Evolutionary conservation across 768 basidiomycete genomes (phyloP).

Genomic region (Agaricus sinodeliciosus): DNA sequence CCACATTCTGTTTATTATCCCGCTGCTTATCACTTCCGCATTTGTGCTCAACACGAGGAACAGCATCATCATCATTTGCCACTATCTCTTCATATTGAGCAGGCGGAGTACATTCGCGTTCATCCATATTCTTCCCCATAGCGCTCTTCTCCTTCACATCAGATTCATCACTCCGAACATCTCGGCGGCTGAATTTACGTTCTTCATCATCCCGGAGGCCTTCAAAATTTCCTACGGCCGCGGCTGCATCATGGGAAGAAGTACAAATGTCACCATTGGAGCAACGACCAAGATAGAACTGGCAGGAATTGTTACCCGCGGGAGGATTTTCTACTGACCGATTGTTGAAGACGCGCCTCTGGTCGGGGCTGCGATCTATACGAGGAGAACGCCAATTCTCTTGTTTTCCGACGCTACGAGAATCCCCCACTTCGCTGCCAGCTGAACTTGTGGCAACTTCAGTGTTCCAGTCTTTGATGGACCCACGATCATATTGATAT

Average conservation of each 20-base stretch:
- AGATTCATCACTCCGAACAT: neutral
- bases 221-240: neutral
- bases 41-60: conserved; percentile 1
- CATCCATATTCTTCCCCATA: neutral
- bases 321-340: conserved; percentile 11
- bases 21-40: conserved; percentile 6
- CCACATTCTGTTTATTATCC: conserved; percentile 11
- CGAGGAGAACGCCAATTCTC: neutral
- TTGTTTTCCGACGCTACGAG: neutral
- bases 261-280: conserved; percentile 15
- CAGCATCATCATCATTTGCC: conserved; percentile 3
- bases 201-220: neutral
- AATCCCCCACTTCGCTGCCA: neutral
- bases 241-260: conserved; percentile 18
- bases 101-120: neutral
- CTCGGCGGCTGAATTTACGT: neutral
- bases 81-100: neutral
- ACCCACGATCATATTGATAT: neutral
- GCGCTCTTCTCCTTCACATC: neutral
- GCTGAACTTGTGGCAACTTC: conserved; percentile 2
- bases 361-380: neutral
- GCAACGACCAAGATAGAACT: conserved; percentile 15
- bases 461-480: conserved; percentile 1
- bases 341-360: neutral
- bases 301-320: conserved; percentile 6